These are phyloP conservation scores for Chrysochromulina parva DNA, from an alignment of 78 protist genomes.

Conservation along the genomic window DNA sequence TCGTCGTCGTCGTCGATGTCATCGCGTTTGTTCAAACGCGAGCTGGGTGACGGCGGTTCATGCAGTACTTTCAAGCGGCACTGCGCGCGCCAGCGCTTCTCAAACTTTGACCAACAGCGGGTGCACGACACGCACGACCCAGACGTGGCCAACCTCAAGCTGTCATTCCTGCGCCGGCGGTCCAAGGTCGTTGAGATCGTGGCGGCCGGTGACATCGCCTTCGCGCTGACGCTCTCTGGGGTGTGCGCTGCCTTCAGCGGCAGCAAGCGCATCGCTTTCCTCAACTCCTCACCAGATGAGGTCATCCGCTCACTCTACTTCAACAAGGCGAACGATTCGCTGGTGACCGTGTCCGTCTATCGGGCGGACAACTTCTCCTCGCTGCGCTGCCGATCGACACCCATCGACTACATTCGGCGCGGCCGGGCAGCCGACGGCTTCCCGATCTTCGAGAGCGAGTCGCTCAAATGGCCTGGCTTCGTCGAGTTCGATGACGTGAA, in stretches of 20 bases:
- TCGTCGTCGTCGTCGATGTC: too few relatives aligned
- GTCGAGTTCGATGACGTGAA: conserved; percentile 47
- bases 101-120: neutral
- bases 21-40: too few relatives aligned
- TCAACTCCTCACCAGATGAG: neutral
- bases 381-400: neutral
- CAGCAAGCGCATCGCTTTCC: neutral
- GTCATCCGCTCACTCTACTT: neutral
- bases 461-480: conserved; percentile 3
- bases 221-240: neutral
- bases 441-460: neutral
- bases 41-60: too few relatives aligned
- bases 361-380: neutral
- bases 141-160: neutral
- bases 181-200: neutral
- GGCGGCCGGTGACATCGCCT: neutral
- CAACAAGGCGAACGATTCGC: neutral
- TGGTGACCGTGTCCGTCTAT: neutral
- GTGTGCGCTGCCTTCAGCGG: neutral
- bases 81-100: neutral
- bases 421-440: neutral
- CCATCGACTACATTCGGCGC: neutral
- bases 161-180: neutral
- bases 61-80: too few relatives aligned
- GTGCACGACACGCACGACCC: neutral